These are phyloP conservation scores for Musa itinerans DNA, from an alignment of 176 grass and related monocot species.

Conservation along the genomic window DNA sequence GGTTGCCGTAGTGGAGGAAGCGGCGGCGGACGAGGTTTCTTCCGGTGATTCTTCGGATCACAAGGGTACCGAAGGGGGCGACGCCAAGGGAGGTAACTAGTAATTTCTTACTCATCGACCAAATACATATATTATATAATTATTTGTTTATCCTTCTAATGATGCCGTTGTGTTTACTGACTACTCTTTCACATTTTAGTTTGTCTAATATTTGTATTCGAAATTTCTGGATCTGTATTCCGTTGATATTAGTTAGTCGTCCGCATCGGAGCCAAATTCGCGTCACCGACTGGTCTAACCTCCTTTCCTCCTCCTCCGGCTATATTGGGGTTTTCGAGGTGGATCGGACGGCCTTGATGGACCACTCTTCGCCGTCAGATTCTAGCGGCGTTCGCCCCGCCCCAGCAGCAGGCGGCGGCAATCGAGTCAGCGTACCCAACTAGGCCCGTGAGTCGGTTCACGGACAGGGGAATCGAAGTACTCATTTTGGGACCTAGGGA, in stretches of 20 bases:
- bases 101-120: background rate
- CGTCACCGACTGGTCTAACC: background rate
- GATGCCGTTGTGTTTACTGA: background rate
- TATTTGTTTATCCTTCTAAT: background rate
- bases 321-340: background rate
- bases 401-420: background rate
- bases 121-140: background rate
- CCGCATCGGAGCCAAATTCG: background rate
- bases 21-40: constrained; percentile 45
- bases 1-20: background rate
- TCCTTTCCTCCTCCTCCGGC: background rate
- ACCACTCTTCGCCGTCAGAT: background rate
- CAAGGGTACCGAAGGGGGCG: constrained; percentile 51
- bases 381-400: background rate
- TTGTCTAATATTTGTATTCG: too few relatives aligned
- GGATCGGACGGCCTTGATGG: background rate
- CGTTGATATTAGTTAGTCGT: background rate
- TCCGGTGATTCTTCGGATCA: constrained; percentile 56
- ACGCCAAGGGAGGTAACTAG: constrained; percentile 53
- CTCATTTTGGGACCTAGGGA: too few relatives aligned
- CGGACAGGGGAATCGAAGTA: background rate
- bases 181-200: background rate
- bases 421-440: background rate
- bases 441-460: background rate
- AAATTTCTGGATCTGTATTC: background rate